Base-by-base conservation (phyloP, 345 rosid species). In the Murraya koenigii region DNA sequence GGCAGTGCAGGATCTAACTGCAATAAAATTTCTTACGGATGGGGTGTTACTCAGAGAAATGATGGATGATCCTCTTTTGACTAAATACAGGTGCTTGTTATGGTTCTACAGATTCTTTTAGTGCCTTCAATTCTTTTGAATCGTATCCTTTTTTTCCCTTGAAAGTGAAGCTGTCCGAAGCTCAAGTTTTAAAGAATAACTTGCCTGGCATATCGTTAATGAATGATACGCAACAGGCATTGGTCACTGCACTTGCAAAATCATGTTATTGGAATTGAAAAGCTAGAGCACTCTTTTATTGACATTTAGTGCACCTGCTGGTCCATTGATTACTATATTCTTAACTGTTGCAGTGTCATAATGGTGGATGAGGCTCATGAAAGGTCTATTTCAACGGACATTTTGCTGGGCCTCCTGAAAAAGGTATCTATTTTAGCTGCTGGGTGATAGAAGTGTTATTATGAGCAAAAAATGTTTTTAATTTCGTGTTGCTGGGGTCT, bases 311-410 rank as follows among this genome's bases (percentile, higher is more conserved):
- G 30, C 35, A n/a, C 36, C 14, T 54, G 33, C 36, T 65, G 62
- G 47, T 64, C 49, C 71, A 59, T 35, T 14, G 41, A n/a, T 64
- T 23, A 11, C 62, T 6, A 17, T 32, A 30, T 49, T 63, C 60
- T 41, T 44, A 8, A 32, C 44, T 52, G 23, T 36, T 5, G 59
- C 85, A 96, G 99, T 88, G 98, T 96, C 77, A 84, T 96, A 84
- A 96, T 96, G 99, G 90, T 96, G 32, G 99, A 96, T 82, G 99
- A 96, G 88, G 99, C 99, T 82, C 98, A 96, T 66, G 99, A 96
- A 86, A 89, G 99, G 82, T 94, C 99, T 61, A 92, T 94, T 79
- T 92, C 99, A 32, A 96, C 98, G 14, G 99, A 96, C 80, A 91
- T 96, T 80, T 84, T 96, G 82, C 88, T 96, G 17, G 99, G 99